Base-by-base conservation (phyloP, 495 filamentous ascomycete genomes). In the Aspergillus coremiiformis region DNA sequence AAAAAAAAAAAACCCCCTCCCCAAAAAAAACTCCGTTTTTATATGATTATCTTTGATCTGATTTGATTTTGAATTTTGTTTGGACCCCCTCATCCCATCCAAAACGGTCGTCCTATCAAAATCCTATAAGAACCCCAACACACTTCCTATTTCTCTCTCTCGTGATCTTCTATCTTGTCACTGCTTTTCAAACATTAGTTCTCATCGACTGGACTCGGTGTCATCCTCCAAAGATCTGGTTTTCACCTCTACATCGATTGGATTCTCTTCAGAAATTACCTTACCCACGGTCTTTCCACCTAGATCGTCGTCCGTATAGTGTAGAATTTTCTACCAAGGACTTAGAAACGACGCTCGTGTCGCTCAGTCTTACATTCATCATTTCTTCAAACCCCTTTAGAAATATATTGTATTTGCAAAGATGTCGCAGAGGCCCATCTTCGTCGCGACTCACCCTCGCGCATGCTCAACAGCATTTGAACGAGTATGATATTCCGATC, bases 391-490 rank as follows among this genome's bases (percentile, higher is more conserved):
- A 30, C 27, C 27, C 27, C 27, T 9, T 33, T 7, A 47, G n/a
- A 49, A 33, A 24, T 46, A 45, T 15, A 37, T 23, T 22, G 11
- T 21, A 32, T 44, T 41, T n/a, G 20, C 39, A 49, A 66, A 54
- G n/a, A 89, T 90, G 86, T 83, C 84, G 33, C 71, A 70, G 60
- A 92, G 85, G 62, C 87, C 90, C 35, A 87, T 98, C 62, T 96
- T 96, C 58, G 79, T 94, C 44, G 92, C 85, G 20, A 96, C 93
- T 48, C 93, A 97, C 69, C 93, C 93, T 5, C 78, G 93, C 60
- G 86, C 93, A 51, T 95, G 89, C 70, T 95, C 90, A 8, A 96
- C 93, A 19, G 93, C 92, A 0, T 98, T 96, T 70, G 93, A 98
- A 72, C 77, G 92, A 62, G 93, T 90, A 75, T 56, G 76, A 30